Conservation (phyloP, 2,329 filamentous ascomycete species). For the Penicillium frequentans region DNA sequence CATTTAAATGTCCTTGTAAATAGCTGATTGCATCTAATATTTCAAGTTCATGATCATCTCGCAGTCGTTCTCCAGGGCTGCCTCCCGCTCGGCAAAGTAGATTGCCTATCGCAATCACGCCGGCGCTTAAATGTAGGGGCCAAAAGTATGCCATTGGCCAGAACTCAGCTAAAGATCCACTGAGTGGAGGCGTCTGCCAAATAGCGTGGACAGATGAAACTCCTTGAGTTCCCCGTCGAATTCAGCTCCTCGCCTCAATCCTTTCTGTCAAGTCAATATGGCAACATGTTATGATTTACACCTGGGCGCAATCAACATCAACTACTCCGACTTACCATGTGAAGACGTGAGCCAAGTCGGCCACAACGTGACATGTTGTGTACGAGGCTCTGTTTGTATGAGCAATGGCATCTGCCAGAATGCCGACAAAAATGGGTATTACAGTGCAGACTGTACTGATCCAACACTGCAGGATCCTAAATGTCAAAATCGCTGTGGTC, state of each 20-base stretch:
- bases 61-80: no score
- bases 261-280: background rate
- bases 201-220: background rate
- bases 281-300: background rate
- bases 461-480: background rate
- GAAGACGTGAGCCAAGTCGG: background rate
- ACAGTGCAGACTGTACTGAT: slow-evolving; percentile 2
- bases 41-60: no score
- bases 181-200: background rate
- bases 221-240: background rate
- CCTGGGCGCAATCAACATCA: background rate
- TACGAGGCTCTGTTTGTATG: background rate
- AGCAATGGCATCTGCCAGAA: slow-evolving; percentile 2
- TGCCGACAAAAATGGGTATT: background rate
- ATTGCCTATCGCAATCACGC: background rate
- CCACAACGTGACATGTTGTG: slow-evolving; percentile 1
- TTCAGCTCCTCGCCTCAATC: background rate
- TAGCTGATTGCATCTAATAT: no score
- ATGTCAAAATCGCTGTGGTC: background rate
- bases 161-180: background rate
- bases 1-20: no score
- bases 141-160: background rate
- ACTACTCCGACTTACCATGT: background rate
- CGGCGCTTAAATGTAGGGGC: background rate
- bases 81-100: background rate